Base-by-base conservation (phyloP, 352 stramenopile genomes). In the Blastocystis sp. region DNA sequence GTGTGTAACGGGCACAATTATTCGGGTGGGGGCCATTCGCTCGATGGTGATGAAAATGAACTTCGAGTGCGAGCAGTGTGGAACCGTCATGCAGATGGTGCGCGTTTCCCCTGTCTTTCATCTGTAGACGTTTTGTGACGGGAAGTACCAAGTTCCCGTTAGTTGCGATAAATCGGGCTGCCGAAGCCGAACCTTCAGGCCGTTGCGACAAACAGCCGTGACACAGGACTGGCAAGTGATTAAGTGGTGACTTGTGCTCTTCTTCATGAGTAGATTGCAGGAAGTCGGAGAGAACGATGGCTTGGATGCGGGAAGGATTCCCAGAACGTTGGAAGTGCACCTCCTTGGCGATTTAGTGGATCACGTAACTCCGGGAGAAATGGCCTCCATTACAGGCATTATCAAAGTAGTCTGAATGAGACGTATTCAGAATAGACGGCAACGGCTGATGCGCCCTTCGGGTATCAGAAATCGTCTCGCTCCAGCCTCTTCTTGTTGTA, bases 341-440 rank as follows among this genome's bases (percentile, higher is more conserved):
- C 91, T 97, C 35, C 93, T 92, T 31, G 94, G 96, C 91, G 95
- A 97, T 67, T 91, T 99, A 29, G 96, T 99, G 19, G 96, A 98
- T 91, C 93, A 92, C 41, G 98, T 96, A 80, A 95, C 98, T 80
- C 95, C 96, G 26, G 96, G 97, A 31, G 98, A 98, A 92, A 94
- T 98, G 0, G 93, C 99, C 29, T 94, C 94, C 19, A 93, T 98
- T 6, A 94, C 93, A 0, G 96, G 96, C 0, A 93, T 98, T 74
- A 95, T 99, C 4, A 96, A 97, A 90, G 95, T 95, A 39, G 93
- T 98, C 62, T 98, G 98, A 90, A 94, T 35, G 4, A 9, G 95
- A 55, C n/a, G 10, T 19, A 3, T 2, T 85, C 12, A n/a, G 24
- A 3, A 19, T 85, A 85, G 74, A 67, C 74, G 55, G 66, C 66